phyloP scores from a whole-genome alignment of 2,329 filamentous ascomycete genomes.

The Penicillium corylophilum region DNA sequence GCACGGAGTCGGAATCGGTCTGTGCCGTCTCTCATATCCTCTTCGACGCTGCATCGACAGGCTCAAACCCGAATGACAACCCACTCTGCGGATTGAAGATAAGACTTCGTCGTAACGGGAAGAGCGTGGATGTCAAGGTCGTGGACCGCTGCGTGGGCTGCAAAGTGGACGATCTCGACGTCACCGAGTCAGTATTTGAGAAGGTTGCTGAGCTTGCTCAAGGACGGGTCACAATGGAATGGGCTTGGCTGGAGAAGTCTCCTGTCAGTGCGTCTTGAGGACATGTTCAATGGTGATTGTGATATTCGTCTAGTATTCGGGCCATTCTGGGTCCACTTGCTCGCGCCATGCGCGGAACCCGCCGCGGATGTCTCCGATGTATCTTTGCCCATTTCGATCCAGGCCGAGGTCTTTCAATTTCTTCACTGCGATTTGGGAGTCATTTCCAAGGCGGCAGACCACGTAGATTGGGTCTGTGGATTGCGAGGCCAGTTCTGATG shows the following conservation, averaged over 20 bases:
- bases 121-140: slow-evolving; percentile 61
- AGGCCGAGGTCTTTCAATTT: slow-evolving; percentile 42
- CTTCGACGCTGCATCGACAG: slow-evolving; percentile 59
- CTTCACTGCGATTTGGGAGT: slow-evolving; percentile 48
- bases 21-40: slow-evolving; percentile 66
- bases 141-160: slow-evolving; percentile 65
- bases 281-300: neutral
- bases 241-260: slow-evolving; percentile 51
- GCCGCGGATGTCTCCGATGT: slow-evolving; percentile 43
- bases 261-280: slow-evolving; percentile 23
- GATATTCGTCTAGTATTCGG: neutral
- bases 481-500: slow-evolving; percentile 22
- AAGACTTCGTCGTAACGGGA: slow-evolving; percentile 57
- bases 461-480: slow-evolving; percentile 41
- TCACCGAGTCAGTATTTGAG: slow-evolving; percentile 50
- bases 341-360: slow-evolving; percentile 45
- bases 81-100: slow-evolving; percentile 67
- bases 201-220: slow-evolving; percentile 47
- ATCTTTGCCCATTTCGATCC: slow-evolving; percentile 33
- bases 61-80: slow-evolving; percentile 62
- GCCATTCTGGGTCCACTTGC: slow-evolving; percentile 40
- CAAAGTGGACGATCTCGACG: slow-evolving; percentile 50
- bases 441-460: slow-evolving; percentile 51
- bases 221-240: slow-evolving; percentile 51
- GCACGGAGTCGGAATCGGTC: slow-evolving; percentile 57